Percentiles rank a stretch among this genome's conserved stretches.
Evolutionary conservation across 2,329 filamentous ascomycete genomes (phyloP).

Genomic region (Aspergillus tamarii): DNA sequence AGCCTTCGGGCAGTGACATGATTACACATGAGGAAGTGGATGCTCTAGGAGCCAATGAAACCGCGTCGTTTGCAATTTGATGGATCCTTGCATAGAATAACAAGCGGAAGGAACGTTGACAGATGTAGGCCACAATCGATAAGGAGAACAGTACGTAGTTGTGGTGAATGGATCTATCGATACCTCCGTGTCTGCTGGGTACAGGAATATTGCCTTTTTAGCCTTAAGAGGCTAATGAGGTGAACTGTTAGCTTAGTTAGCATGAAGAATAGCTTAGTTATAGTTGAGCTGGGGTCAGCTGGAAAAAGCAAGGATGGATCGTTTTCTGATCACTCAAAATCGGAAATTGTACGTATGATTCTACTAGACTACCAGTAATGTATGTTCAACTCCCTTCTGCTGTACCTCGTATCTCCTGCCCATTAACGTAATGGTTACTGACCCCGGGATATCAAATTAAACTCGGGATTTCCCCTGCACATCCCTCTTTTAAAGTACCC

Average conservation of each 20-base stretch:
- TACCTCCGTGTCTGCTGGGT: background rate
- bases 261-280: constrained; percentile 1
- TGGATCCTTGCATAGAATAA: constrained; percentile 1
- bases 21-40: constrained; percentile 6
- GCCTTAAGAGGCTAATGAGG: background rate
- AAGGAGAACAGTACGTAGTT: background rate
- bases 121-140: background rate
- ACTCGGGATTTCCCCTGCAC: background rate
- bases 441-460: background rate
- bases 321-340: background rate
- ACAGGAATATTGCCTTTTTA: background rate
- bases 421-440: background rate
- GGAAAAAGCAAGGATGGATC: background rate
- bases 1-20: constrained; percentile 4
- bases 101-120: background rate
- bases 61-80: background rate
- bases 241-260: background rate
- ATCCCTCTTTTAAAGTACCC: background rate
- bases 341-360: background rate
- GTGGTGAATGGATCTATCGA: background rate
- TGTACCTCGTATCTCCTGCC: background rate
- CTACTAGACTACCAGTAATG: background rate
- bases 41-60: background rate
- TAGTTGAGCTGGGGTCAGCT: background rate
- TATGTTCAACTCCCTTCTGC: background rate